Evolutionary conservation across 2,329 filamentous ascomycete genomes (phyloP).

Genomic region (Pestalotiopsis sp.): DNA sequence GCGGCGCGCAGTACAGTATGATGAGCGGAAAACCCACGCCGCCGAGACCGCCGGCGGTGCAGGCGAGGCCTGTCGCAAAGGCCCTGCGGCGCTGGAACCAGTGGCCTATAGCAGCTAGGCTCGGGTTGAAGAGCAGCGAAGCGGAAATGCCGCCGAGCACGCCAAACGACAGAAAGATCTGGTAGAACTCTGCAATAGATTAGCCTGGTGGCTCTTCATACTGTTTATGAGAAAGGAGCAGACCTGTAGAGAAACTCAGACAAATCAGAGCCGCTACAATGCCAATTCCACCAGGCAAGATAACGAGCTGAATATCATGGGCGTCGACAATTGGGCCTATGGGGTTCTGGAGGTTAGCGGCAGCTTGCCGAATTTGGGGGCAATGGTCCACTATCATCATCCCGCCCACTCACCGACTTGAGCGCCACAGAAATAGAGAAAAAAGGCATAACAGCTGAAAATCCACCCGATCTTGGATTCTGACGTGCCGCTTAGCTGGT

Average conservation of each 20-base stretch:
- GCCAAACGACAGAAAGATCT: slow-evolving; percentile 43
- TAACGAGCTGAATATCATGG: slow-evolving; percentile 62
- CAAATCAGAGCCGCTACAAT: slow-evolving; percentile 59
- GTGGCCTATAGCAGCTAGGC: slow-evolving; percentile 35
- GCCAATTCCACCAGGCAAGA: slow-evolving; percentile 60
- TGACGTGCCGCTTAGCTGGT: slow-evolving; percentile 62
- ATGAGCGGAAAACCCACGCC: slow-evolving; percentile 37
- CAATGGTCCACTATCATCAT: neutral
- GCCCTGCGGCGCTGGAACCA: slow-evolving; percentile 26
- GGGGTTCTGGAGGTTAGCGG: neutral
- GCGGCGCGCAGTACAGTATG: slow-evolving; percentile 30
- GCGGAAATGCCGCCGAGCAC: slow-evolving; percentile 44
- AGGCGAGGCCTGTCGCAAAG: slow-evolving; percentile 27
- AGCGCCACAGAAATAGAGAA: slow-evolving; percentile 72
- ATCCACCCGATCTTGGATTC: slow-evolving; percentile 72
- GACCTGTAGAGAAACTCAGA: slow-evolving; percentile 2
- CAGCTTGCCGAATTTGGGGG: neutral
- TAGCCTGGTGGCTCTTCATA: slow-evolving; percentile 59
- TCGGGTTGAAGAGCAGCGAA: slow-evolving; percentile 39
- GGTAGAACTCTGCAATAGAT: slow-evolving; percentile 29
- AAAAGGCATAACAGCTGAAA: slow-evolving; percentile 70
- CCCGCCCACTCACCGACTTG: slow-evolving; percentile 52
- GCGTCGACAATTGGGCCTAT: slow-evolving; percentile 68
- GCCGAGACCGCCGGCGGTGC: slow-evolving; percentile 27
- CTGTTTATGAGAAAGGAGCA: neutral